A percentile compares a stretch with the other conserved stretches of the same genome.
These are phyloP conservation scores for Panicum virgatum DNA, from an alignment of 202 grass and related monocot genomes.

Conservation along the genomic window DNA sequence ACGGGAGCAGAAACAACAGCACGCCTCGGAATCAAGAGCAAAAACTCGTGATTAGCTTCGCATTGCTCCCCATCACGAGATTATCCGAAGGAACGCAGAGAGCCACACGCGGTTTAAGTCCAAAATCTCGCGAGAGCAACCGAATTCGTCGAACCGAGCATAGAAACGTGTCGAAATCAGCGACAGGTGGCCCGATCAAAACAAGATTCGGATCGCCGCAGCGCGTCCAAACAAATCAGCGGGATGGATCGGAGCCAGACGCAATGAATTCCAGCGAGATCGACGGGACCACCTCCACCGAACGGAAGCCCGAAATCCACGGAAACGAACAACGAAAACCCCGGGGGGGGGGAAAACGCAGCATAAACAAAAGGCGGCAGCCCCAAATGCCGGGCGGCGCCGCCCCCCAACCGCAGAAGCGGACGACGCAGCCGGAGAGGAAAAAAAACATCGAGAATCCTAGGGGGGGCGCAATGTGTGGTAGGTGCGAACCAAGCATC, in stretches of 20 bases:
- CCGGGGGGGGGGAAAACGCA: conserved; percentile 23
- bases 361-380: background rate
- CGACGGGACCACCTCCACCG: conserved; percentile 1
- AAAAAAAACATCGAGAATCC: background rate
- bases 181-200: background rate
- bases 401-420: conserved; percentile 5
- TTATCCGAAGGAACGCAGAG: background rate
- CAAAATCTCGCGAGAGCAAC: conserved; percentile 1
- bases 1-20: background rate
- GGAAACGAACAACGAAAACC: conserved; percentile 22
- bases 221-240: conserved; percentile 11
- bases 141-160: conserved; percentile 12
- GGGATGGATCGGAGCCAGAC: conserved; percentile 33
- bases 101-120: background rate
- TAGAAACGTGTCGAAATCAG: conserved; percentile 22
- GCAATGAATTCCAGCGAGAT: conserved; percentile 35
- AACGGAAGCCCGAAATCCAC: background rate
- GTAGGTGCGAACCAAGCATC: conserved; percentile 43
- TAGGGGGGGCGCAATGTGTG: conserved; percentile 10
- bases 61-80: conserved; percentile 19
- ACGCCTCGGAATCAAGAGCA: background rate
- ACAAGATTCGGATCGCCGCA: conserved; percentile 8
- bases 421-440: background rate
- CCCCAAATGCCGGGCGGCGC: conserved; percentile 42
- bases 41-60: background rate